Conservation (phyloP, 2,329 filamentous ascomycete genomes). For the Fusarium sterilihyphosum region DNA sequence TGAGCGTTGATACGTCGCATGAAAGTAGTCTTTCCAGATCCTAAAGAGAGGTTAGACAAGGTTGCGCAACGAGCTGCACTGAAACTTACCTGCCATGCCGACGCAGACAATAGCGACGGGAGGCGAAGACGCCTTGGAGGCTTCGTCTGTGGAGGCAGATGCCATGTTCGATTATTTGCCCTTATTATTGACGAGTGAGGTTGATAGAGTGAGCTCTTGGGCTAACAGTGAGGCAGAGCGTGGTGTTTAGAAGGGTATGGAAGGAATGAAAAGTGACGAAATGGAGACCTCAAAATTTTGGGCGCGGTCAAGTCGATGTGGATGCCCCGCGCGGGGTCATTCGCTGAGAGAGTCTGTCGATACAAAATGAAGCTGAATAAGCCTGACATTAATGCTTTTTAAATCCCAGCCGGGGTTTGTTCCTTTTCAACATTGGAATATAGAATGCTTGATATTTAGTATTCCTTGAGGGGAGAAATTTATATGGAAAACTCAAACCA, state of each 20-base stretch:
- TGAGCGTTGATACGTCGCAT: constrained; percentile 98
- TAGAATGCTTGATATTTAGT: too few species aligned
- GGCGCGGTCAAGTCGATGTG: constrained; percentile 22
- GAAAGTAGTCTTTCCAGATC: constrained; percentile 99
- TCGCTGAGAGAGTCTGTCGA: constrained; percentile 28
- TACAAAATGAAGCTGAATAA: constrained; percentile 15
- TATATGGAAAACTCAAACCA: too few species aligned
- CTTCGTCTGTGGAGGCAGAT: constrained; percentile 46
- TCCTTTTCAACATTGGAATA: too few species aligned
- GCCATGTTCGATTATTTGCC: constrained; percentile 43
- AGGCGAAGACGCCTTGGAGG: constrained; percentile 48
- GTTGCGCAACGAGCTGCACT: background rate
- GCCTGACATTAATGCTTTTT: background rate
- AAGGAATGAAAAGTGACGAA: constrained; percentile 33
- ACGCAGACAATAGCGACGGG: constrained; percentile 87
- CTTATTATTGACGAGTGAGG: background rate
- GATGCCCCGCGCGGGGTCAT: constrained; percentile 45
- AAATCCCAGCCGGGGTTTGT: fast-evolving
- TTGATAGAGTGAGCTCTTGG: background rate
- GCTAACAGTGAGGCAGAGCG: background rate
- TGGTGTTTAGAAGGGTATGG: background rate
- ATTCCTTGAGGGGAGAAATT: background rate
- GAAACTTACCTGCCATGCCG: constrained; percentile 84
- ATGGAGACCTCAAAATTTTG: constrained; percentile 40
- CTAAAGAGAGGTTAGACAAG: constrained; percentile 51